Evolutionary conservation across 345 rosid species (phyloP).

Genomic region (Populus alba): DNA sequence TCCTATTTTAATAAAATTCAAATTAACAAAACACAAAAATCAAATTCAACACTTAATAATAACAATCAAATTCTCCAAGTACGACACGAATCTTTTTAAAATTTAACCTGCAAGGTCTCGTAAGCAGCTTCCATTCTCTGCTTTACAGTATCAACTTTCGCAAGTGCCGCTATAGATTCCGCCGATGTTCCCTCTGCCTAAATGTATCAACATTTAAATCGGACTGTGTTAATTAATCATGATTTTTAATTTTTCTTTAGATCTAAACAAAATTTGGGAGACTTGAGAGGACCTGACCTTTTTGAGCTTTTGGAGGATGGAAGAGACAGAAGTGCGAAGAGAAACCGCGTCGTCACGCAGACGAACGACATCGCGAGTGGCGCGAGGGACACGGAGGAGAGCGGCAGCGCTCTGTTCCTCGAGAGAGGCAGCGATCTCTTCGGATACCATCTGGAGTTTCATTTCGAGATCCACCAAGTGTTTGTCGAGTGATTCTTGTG

Average conservation of each 20-base stretch:
- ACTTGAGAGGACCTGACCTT: slow-evolving; percentile 59
- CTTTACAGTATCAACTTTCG: slow-evolving; percentile 91
- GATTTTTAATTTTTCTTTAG: no score
- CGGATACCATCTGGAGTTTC: slow-evolving; percentile 98
- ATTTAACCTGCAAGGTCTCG: slow-evolving; percentile 75
- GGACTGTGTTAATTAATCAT: not conserved
- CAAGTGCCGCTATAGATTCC: slow-evolving; percentile 83
- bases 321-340: slow-evolving; percentile 71
- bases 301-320: slow-evolving; percentile 86
- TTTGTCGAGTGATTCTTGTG: slow-evolving; percentile 80
- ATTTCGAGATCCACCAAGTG: slow-evolving; percentile 94
- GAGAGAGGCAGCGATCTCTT: slow-evolving; percentile 93
- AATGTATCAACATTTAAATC: not conserved
- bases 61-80: no score
- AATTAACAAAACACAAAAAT: not conserved
- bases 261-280: no score
- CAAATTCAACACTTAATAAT: no score
- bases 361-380: slow-evolving; percentile 86
- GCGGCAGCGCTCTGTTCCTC: slow-evolving; percentile 89
- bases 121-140: slow-evolving; percentile 98
- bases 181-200: slow-evolving; percentile 98
- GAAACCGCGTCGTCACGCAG: slow-evolving; percentile 91
- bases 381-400: slow-evolving; percentile 93
- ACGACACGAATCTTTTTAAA: not conserved
- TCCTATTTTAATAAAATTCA: slow-evolving; percentile 43